Base-by-base conservation (phyloP, 257 asterid genomes). In the Rubia yunnanensis region DNA sequence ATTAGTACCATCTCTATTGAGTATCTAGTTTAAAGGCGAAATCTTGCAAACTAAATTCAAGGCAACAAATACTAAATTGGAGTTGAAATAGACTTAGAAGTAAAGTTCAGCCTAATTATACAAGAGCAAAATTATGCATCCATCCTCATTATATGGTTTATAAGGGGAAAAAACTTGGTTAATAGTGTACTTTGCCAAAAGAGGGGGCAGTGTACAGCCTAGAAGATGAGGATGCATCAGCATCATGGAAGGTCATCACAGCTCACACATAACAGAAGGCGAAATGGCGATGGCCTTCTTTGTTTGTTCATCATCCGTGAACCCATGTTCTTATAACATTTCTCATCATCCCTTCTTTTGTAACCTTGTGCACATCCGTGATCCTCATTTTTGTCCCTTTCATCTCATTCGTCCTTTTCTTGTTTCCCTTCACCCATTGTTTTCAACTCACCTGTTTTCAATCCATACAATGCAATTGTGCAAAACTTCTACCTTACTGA, bases 351-450 rank as follows among this genome's bases (percentile, higher is more conserved):
- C 38, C 52, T 30, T 67, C 5, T 73, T 73, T 65, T 73, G 77
- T 66, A 60, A 59, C 34, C 6, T 49, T 35, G 69, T 38, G 69
- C 64, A 15, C 70, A n/a, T 73, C 77, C 77, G 77, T 73, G 77
- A 73, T 22, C 50, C 72, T 26, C 46, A 61, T n/a, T 66, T 59
- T 53, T 62, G 56, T 60, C 77, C 60, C 28, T 72, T 20, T 60
- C 69, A 73, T 73, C 53, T 67, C 72, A 73, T 66, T 35, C 61
- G 69, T 72, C 77, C 32, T 48, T 1, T 17, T 14, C 46, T 18
- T 14, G 34, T 27, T n/a, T 50, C 3, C 8, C 22, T 48, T 17
- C 57, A 50, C 27, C 57, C 57, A 1, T 50, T 50, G 57, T 9
- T 50, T 50, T 55, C 60, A 55, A 1, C 31, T 22, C 48, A 11